phyloP scores from a whole-genome alignment of 1,139 yeast genomes.

The Taphrina wiesneri region DNA sequence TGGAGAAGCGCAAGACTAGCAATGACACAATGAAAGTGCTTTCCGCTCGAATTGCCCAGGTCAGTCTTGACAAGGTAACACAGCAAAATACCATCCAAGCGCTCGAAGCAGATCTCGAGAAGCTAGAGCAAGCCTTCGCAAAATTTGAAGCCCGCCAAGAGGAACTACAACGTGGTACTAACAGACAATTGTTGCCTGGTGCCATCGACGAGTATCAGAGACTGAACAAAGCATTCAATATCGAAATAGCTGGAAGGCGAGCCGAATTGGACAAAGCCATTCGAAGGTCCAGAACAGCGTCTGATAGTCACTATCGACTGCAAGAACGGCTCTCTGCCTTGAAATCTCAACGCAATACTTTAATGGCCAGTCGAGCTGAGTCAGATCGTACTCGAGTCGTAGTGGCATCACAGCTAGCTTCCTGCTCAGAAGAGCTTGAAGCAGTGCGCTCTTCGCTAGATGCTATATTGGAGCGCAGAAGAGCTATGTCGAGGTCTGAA shows the following conservation, averaged over 20 bases:
- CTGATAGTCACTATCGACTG: constrained; percentile 42
- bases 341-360: constrained; percentile 6
- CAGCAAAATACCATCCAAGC: constrained; percentile 53
- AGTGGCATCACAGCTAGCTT: constrained; percentile 45
- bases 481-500: constrained; percentile 54
- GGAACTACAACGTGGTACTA: constrained; percentile 42
- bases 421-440: constrained; percentile 42
- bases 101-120: constrained; percentile 54
- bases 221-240: constrained; percentile 57
- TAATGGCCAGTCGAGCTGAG: constrained; percentile 31
- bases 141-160: constrained; percentile 52
- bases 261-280: constrained; percentile 41
- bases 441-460: constrained; percentile 52
- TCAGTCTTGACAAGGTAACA: constrained; percentile 55
- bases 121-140: constrained; percentile 51
- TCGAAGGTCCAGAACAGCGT: constrained; percentile 43
- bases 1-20: constrained; percentile 56
- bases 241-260: constrained; percentile 43
- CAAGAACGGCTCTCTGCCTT: constrained; percentile 43
- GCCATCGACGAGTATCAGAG: constrained; percentile 62
- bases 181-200: constrained; percentile 52
- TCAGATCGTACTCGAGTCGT: constrained; percentile 34
- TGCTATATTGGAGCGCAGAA: constrained; percentile 52
- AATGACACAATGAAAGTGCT: constrained; percentile 54
- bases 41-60: constrained; percentile 56